Conservation (phyloP, 495 filamentous ascomycete species). For the Podospora conica region DNA sequence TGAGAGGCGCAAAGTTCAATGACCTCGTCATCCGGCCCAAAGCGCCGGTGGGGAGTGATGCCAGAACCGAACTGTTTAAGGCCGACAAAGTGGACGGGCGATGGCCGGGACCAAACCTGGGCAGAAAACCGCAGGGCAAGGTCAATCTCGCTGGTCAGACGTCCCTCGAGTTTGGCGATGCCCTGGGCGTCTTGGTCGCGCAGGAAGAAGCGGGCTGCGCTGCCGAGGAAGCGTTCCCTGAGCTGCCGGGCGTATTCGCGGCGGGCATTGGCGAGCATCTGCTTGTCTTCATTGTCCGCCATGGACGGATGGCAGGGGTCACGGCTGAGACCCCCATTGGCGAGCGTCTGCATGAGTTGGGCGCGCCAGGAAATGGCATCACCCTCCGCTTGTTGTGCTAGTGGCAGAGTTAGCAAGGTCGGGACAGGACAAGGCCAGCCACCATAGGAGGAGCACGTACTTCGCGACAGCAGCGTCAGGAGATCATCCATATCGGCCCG, state of each 20-base stretch:
- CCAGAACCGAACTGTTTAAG: neutral
- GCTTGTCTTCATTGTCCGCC: neutral
- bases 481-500: constrained; percentile 15
- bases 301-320: neutral
- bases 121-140: constrained; percentile 13
- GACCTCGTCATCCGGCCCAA: neutral
- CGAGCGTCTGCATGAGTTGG: constrained; percentile 15
- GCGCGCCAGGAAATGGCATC: constrained; percentile 10
- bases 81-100: neutral
- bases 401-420: neutral
- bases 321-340: constrained; percentile 9
- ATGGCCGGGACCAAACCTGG: constrained; percentile 9
- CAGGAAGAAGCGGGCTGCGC: constrained; percentile 13
- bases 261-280: constrained; percentile 10
- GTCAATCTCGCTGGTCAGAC: constrained; percentile 13
- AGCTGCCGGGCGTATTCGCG: constrained; percentile 14
- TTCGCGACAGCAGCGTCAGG: constrained; percentile 7
- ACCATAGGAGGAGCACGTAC: constrained; percentile 6
- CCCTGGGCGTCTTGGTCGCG: constrained; percentile 17
- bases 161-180: constrained; percentile 13
- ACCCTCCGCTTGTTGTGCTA: constrained; percentile 9
- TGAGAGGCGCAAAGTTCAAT: neutral
- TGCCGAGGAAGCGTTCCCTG: constrained; percentile 17
- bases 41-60: neutral
- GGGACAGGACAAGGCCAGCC: neutral